phyloP scores from a whole-genome alignment of 371 early-diverging fungal genomes.

The Lichtheimia ornata region DNA sequence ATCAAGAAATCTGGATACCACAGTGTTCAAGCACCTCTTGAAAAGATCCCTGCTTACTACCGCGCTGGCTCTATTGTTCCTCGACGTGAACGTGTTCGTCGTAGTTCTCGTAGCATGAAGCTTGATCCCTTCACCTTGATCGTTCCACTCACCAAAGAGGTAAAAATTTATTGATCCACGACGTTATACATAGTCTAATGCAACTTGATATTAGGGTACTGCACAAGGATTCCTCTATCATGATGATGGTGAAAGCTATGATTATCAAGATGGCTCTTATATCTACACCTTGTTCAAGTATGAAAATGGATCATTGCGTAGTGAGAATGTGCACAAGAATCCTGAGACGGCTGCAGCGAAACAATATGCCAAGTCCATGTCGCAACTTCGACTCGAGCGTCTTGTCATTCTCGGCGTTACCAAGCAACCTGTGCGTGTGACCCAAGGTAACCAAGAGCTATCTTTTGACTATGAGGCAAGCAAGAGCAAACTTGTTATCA shows the following conservation, averaged over 20 bases:
- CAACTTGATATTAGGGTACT: conserved; percentile 39
- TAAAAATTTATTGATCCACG: conserved; percentile 3
- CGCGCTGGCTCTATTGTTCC: conserved; percentile 89
- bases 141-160: conserved; percentile 70
- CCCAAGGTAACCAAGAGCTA: conserved; percentile 13
- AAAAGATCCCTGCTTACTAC: conserved; percentile 80
- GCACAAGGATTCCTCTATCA: conserved; percentile 81
- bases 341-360: conserved; percentile 16
- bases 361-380: conserved; percentile 26
- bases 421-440: conserved; percentile 18
- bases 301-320: conserved; percentile 25
- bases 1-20: conserved; percentile 48
- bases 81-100: conserved; percentile 83
- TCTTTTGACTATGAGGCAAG: conserved; percentile 24
- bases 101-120: conserved; percentile 79
- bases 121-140: conserved; percentile 91
- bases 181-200: background rate
- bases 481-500: conserved; percentile 50
- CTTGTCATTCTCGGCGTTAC: conserved; percentile 41
- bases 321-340: conserved; percentile 27
- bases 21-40: conserved; percentile 68
- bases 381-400: conserved; percentile 44
- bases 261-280: conserved; percentile 65
- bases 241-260: conserved; percentile 91
- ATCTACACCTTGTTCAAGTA: conserved; percentile 54